Base-by-base conservation (phyloP, 2,329 filamentous ascomycete species). In the Emergomyces orientalis region DNA sequence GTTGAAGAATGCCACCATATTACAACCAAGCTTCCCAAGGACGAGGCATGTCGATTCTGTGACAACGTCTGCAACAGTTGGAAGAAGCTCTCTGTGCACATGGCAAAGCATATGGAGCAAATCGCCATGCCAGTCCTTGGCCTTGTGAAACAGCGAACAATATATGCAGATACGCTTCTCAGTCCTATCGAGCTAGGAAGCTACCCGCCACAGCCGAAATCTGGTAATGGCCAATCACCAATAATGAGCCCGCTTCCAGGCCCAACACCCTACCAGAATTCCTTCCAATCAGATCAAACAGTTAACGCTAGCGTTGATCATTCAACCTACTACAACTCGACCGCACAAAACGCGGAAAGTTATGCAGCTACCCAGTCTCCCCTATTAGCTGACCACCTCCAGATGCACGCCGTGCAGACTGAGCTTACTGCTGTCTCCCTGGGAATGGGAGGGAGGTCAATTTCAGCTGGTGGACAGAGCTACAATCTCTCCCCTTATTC, bases 51-150 rank as follows among this genome's bases (percentile, higher is more conserved):
- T 74, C 86, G 89, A 51, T 96, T 96, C 78, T 96, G 92, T 71
- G 88, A 88, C 64, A 91, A 88, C 74, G 80, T 84, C 14, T 92
- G 91, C 74, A 85, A 84, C 41, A 90, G 86, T 47, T 96, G 91
- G 91, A 96, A 96, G 81, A 95, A 95, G 77, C 79, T 96, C 64
- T 95, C 90, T 0, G 90, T 94, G n/a, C 92, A 96, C 75, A 77
- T 96, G 72, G 91, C 91, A 59, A 93, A 93, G 74, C 92, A 97
- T 73, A 94, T 97, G 91, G 91, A 96, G 74, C 86, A 91, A 67
- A 89, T 96, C 71, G 90, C 89, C 69, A 83, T 96, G 71, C 91
- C 92, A 0, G 84, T 96, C 39, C 79, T 96, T 62, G 72, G 75
- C 59, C 71, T 82, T 54, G 77, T 80, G 49, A 75, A 74, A 60